These are phyloP conservation scores for Cryptosporidium canis DNA, from an alignment of 169 alveolate species.

Conservation along the genomic window DNA sequence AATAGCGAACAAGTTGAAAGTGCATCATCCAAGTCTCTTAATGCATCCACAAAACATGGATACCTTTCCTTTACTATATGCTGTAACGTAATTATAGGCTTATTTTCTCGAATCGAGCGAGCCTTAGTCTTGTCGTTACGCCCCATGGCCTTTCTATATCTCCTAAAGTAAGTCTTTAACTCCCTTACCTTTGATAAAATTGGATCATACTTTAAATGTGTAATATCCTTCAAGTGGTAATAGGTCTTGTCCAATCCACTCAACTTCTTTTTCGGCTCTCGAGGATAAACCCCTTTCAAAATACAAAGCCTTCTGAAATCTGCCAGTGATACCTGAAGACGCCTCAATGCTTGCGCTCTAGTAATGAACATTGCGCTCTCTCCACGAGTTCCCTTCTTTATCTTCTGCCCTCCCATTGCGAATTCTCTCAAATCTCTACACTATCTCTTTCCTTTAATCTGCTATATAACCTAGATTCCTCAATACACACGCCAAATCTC, in stretches of 20 bases:
- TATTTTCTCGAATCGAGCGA: constrained; percentile 83
- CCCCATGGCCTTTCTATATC: constrained; percentile 87
- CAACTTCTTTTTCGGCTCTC: constrained; percentile 96
- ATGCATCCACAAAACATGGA: constrained; percentile 96
- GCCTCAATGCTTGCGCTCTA: constrained; percentile 89
- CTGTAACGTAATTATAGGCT: constrained; percentile 91
- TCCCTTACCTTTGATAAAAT: constrained; percentile 88
- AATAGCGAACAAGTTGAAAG: constrained; percentile 93
- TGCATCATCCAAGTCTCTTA: constrained; percentile 97
- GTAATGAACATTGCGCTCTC: constrained; percentile 90
- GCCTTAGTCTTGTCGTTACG: constrained; percentile 88
- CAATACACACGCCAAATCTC: too few relatives aligned
- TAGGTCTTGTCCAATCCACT: constrained; percentile 86
- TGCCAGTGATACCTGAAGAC: constrained; percentile 88
- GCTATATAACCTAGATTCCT: too few relatives aligned
- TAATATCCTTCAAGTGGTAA: constrained; percentile 94
- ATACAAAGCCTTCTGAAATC: constrained; percentile 97
- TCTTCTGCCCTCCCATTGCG: constrained; percentile 76
- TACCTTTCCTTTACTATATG: constrained; percentile 96
- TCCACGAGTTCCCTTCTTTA: constrained; percentile 89
- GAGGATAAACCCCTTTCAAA: constrained; percentile 98
- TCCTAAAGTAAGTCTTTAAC: constrained; percentile 89
- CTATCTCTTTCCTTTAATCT: too few relatives aligned
- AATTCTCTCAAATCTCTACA: too few relatives aligned
- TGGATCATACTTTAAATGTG: constrained; percentile 87